Conservation (phyloP, 176 grass and related monocot genomes). For the Musa troglodytarum region DNA sequence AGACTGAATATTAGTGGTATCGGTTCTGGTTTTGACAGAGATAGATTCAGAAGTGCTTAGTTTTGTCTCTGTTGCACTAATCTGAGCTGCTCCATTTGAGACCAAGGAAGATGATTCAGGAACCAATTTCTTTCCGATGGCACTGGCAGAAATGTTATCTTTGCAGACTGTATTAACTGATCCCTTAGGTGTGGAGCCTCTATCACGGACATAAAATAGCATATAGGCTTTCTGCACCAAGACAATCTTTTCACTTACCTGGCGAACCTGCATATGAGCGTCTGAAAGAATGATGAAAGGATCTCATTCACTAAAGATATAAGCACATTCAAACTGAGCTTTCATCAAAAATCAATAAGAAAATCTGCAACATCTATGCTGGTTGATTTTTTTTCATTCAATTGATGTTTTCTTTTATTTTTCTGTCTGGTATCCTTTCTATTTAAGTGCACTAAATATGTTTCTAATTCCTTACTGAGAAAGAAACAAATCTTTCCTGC, state of each 20-base stretch:
- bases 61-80: slow-evolving; percentile 17
- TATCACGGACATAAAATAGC: slow-evolving; percentile 95
- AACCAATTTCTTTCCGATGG: slow-evolving; percentile 29
- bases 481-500: no score
- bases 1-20: slow-evolving; percentile 8
- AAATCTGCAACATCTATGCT: background rate
- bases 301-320: background rate
- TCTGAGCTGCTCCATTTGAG: slow-evolving; percentile 4
- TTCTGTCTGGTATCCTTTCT: background rate
- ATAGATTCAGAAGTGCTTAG: background rate
- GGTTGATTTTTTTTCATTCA: background rate
- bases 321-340: background rate
- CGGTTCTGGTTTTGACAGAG: slow-evolving; percentile 11
- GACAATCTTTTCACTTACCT: slow-evolving; percentile 82
- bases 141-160: slow-evolving; percentile 31
- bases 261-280: slow-evolving; percentile 46
- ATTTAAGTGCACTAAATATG: background rate
- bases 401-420: background rate
- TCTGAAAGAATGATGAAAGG: slow-evolving; percentile 13
- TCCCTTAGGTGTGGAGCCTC: slow-evolving; percentile 28
- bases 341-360: background rate
- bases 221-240: slow-evolving; percentile 88
- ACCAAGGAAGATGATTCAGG: slow-evolving; percentile 24
- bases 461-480: background rate
- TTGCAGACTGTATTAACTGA: slow-evolving; percentile 16